Base-by-base conservation (phyloP, 2,329 filamentous ascomycete species). In the Hymenoscyphus salicellus region DNA sequence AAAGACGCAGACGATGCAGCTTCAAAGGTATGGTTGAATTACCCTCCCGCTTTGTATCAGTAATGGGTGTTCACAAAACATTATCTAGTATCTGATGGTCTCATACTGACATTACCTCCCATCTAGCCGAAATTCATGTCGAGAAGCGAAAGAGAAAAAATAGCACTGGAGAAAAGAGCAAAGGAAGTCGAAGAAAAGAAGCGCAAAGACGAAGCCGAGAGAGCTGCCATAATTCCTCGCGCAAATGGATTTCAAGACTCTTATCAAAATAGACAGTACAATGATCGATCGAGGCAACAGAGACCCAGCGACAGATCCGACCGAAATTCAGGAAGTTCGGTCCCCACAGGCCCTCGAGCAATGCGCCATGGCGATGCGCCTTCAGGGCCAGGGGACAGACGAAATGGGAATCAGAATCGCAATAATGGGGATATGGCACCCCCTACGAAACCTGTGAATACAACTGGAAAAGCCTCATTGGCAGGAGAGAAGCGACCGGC, bases 1-100 rank as follows among this genome's bases (percentile, higher is more conserved):
- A 91, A 90, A 75, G 92, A 91, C 67, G 89, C 91, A 32, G 92
- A 95, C 78, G 90, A 90, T 41, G 92, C 90, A 17, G 89, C 92
- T 10, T 85, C 91, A 63, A 97, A 95, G 79, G 84, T 86, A 79
- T 70, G 77, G 66, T 49, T 14, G 14, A 52, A 10, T 26, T 11
- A 10, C 11, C 20, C 43, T 10, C n/a, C 52, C 41, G 49, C 55
- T 11, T 55, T 43, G 70, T 56, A 66, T 69, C 64, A 69, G 63
- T 62, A 65, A 67, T 63, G 57, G 64, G 70, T 72, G 71, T 74
- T 75, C 67, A 75, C 70, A 72, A 72, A 55, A 58, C 65, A 60
- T 52, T 66, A 59, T 71, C 62, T 70, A 74, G 71, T 66, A 65
- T 63, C 68, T 67, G 69, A 67, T 61, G 43, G 28, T 59, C 30